Percentiles rank a stretch among this genome's conserved stretches.
Evolutionary conservation across 106 monocot genomes (phyloP).

Genomic region (Acorus gramineus): DNA sequence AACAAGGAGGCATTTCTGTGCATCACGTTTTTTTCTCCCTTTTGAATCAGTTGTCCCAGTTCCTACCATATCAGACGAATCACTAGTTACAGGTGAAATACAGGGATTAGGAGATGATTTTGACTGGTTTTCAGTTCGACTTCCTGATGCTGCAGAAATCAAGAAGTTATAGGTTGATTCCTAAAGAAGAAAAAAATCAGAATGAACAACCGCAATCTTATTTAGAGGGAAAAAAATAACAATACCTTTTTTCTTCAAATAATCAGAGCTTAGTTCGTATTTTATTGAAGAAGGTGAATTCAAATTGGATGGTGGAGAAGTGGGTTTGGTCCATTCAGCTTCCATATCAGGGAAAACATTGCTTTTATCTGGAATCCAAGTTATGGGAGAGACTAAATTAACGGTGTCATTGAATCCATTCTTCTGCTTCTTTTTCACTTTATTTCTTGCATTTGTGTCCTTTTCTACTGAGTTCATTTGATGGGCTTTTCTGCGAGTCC

Average conservation of each 20-base stretch:
- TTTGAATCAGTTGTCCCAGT: slow-evolving; percentile 19
- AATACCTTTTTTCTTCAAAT: too few species aligned
- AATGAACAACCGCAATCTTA: too few species aligned
- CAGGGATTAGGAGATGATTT: background rate
- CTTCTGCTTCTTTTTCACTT: slow-evolving; percentile 43
- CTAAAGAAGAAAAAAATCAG: too few species aligned
- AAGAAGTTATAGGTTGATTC: too few species aligned
- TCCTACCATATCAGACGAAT: slow-evolving; percentile 16
- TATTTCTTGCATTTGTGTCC: slow-evolving; percentile 23
- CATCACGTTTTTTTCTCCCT: slow-evolving; percentile 16
- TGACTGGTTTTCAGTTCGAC: too few species aligned
- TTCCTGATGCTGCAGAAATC: too few species aligned
- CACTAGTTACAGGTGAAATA: slow-evolving; percentile 6
- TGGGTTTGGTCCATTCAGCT: background rate
- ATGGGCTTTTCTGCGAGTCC: slow-evolving; percentile 40
- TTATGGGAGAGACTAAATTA: slow-evolving; percentile 9
- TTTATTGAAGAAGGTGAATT: too few species aligned
- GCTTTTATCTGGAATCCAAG: slow-evolving; percentile 17
- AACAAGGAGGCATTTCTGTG: slow-evolving; percentile 38
- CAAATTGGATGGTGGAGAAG: background rate
- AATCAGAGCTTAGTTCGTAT: too few species aligned
- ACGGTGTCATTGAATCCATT: slow-evolving; percentile 20
- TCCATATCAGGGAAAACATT: slow-evolving; percentile 8
- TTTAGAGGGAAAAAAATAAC: too few species aligned
- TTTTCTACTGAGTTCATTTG: slow-evolving; percentile 13